Evolutionary conservation across 805 yeast genomes (phyloP).

Genomic region (Kazachstania africana): DNA sequence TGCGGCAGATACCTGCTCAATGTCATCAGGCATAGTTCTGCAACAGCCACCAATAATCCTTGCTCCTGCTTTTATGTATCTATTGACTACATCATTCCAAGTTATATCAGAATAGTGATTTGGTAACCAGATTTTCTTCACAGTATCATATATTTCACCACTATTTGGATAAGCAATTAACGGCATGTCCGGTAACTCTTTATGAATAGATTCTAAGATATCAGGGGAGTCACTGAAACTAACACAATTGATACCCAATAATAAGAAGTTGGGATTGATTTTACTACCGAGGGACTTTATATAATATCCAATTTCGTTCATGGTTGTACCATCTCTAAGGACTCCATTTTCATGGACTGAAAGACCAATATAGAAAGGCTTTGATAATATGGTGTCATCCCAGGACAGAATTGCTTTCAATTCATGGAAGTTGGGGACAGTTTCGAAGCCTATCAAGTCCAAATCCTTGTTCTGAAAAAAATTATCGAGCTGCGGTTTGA

Average conservation of each 20-base stretch:
- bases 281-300: conserved; percentile 10
- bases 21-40: conserved; percentile 46
- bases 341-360: conserved; percentile 30
- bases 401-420: conserved; percentile 34
- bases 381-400: conserved; percentile 26
- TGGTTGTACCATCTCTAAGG: conserved; percentile 41
- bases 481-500: conserved; percentile 27
- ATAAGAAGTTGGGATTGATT: conserved; percentile 27
- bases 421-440: conserved; percentile 56
- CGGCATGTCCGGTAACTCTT: conserved; percentile 22
- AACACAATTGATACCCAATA: conserved; percentile 63
- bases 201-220: conserved; percentile 26
- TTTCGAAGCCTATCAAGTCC: conserved; percentile 57
- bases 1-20: conserved; percentile 12
- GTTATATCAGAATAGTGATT: conserved; percentile 13
- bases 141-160: conserved; percentile 52
- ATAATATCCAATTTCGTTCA: conserved; percentile 24
- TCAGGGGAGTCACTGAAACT: conserved; percentile 31
- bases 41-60: conserved; percentile 69
- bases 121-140: conserved; percentile 32
- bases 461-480: conserved; percentile 40
- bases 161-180: conserved; percentile 63
- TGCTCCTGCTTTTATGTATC: conserved; percentile 33
- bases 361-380: conserved; percentile 35
- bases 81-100: conserved; percentile 31